Evolutionary conservation across 805 yeast species (phyloP).

Genomic region (Wickerhamiella azyma): DNA sequence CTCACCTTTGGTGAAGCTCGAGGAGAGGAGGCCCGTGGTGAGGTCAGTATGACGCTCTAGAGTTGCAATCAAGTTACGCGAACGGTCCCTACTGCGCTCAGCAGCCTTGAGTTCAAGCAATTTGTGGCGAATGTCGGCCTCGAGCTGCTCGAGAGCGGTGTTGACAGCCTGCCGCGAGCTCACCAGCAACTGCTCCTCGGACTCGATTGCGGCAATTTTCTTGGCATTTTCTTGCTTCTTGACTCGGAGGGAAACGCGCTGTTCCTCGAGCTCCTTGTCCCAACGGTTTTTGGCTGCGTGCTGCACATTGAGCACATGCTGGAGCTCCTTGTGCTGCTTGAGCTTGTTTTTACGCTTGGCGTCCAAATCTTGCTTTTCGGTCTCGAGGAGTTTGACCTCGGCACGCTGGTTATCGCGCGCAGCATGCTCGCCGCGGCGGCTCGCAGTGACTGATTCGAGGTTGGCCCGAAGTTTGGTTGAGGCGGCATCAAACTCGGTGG

Average conservation of each 20-base stretch:
- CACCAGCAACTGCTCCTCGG: slow-evolving; percentile 8
- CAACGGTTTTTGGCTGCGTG: slow-evolving; percentile 12
- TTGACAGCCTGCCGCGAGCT: slow-evolving; percentile 10
- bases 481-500: slow-evolving; percentile 20
- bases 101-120: background rate
- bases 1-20: slow-evolving; percentile 10
- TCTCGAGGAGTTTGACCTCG: slow-evolving; percentile 28
- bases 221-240: slow-evolving; percentile 7
- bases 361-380: slow-evolving; percentile 26
- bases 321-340: slow-evolving; percentile 15
- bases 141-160: slow-evolving; percentile 13
- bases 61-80: slow-evolving; percentile 10
- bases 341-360: slow-evolving; percentile 24
- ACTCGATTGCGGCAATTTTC: slow-evolving; percentile 3
- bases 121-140: slow-evolving; percentile 11
- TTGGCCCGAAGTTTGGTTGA: slow-evolving; percentile 21
- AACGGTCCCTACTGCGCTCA: slow-evolving; percentile 10
- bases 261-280: slow-evolving; percentile 15
- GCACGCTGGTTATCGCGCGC: slow-evolving; percentile 23
- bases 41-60: slow-evolving; percentile 13
- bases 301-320: slow-evolving; percentile 12
- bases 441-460: slow-evolving; percentile 21
- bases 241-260: slow-evolving; percentile 4
- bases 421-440: slow-evolving; percentile 22
- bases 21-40: slow-evolving; percentile 14